phyloP scores from a whole-genome alignment of 2,329 filamentous ascomycete species.

The Verticillium albo-atrum region DNA sequence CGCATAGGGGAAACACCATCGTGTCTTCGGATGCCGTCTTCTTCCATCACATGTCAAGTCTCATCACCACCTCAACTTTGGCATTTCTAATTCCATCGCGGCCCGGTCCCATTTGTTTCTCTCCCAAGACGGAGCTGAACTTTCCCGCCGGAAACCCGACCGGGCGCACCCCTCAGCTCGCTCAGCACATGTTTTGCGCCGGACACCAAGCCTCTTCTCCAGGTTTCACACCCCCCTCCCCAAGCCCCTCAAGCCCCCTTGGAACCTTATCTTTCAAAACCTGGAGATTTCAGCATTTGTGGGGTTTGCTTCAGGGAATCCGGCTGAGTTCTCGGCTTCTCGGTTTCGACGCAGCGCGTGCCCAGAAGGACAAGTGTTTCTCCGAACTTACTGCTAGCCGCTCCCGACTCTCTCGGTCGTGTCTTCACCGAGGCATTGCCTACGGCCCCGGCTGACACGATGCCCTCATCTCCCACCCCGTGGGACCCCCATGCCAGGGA shows the following conservation, averaged over 20 bases:
- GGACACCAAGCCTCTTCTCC: not conserved
- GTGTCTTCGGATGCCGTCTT: not conserved
- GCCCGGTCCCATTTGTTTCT: not conserved
- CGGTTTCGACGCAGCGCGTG: not conserved
- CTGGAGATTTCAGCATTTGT: not conserved
- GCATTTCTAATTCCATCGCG: not conserved
- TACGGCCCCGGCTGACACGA: not conserved
- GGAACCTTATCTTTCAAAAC: not conserved
- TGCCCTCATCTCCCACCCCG: not conserved
- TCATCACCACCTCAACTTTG: not conserved
- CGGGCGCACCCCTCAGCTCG: not conserved
- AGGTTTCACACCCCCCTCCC: not conserved
- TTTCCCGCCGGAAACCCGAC: not conserved
- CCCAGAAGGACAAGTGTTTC: not conserved
- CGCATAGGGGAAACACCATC: not conserved
- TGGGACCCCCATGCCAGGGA: not conserved
- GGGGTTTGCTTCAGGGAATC: not conserved
- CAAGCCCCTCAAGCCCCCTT: not conserved
- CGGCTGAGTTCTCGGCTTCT: not conserved
- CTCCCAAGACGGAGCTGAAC: not conserved
- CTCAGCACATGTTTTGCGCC: not conserved
- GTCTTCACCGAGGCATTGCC: not conserved
- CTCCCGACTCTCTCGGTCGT: not conserved
- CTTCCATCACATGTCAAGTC: not conserved
- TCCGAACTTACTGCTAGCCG: not conserved